Conservation (phyloP, 306 rosid genomes). For the Ochetophila trinervis region DNA sequence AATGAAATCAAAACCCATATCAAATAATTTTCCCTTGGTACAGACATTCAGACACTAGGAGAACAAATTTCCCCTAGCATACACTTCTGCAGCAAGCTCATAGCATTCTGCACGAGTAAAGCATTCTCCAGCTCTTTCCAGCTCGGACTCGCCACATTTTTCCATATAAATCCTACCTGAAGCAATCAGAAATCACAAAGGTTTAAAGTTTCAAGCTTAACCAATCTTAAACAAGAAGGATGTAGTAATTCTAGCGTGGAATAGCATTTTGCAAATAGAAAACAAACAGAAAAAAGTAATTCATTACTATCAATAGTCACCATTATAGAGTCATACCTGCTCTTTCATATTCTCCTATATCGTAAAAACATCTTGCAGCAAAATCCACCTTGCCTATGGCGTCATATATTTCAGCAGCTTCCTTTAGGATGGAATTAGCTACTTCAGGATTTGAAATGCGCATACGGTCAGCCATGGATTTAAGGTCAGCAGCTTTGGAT, state of each 20-base stretch:
- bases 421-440: constrained; percentile 55
- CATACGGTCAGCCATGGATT: constrained; percentile 49
- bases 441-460: constrained; percentile 36
- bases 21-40: constrained; percentile 46
- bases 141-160: constrained; percentile 49
- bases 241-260: too few species aligned
- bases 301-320: too few species aligned
- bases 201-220: not conserved
- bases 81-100: constrained; percentile 54
- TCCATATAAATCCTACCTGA: constrained; percentile 59
- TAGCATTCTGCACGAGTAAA: constrained; percentile 48
- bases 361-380: constrained; percentile 66
- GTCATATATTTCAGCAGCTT: constrained; percentile 73
- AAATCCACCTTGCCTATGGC: constrained; percentile 53
- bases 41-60: constrained; percentile 55
- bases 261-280: too few species aligned
- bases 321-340: constrained; percentile 43
- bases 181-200: not conserved
- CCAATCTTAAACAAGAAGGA: not conserved
- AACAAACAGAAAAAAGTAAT: too few species aligned
- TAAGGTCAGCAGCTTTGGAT: constrained; percentile 66
- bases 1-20: constrained; percentile 54
- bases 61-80: constrained; percentile 52
- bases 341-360: constrained; percentile 60
- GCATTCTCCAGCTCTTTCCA: constrained; percentile 65